Base-by-base conservation (phyloP, 768 basidiomycete species). In the Amanita muscaria region DNA sequence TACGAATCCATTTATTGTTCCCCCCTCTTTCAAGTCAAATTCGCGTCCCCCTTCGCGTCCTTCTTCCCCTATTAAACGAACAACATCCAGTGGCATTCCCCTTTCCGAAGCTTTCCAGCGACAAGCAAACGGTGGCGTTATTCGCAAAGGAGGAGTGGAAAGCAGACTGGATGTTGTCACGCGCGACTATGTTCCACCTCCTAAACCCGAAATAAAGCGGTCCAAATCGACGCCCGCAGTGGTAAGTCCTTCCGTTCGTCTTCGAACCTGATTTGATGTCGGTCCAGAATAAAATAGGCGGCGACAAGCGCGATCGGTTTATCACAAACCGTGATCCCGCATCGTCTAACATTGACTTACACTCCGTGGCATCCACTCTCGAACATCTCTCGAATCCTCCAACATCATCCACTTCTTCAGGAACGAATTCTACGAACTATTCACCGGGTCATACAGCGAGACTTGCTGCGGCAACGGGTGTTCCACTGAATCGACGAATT, bases 361-460 rank as follows among this genome's bases (percentile, higher is more conserved):
- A 57, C 12, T 57, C 60, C 4, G 71, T 84, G 21, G 73, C 79
- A 19, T 74, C 79, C 3, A 79, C 80, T 1, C 76, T 88, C 29
- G 80, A 81, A 48, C 65, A 79, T 51, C 44, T 46, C 10, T 46
- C 44, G 15, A 46, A 39, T 39, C 36, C 37, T 11, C 44, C 35
- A 9, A 21, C 44, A 19, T 25, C 24, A 18, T 46, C 44, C 32
- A 11, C 43, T 27, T 44, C 43, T 16, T 66, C 82, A 64, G 63
- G 74, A 45, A 61, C 81, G 53, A 77, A 80, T 57, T 64, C 77
- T 0, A 67, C 72, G 33, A 66, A 73, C 1, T 66, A 73, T 10
- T 88, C 87, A 0, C 86, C 86, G 1, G 77, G 80, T 0, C 88
- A 89, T 56, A 85, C 86, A 0, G 83, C 84, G 9, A 76, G 88